Evolutionary conservation across 1,284 basidiomycete species (phyloP), one percentile per base, ranked within the genome.

Genomic region (Phenoliferia sp.): DNA sequence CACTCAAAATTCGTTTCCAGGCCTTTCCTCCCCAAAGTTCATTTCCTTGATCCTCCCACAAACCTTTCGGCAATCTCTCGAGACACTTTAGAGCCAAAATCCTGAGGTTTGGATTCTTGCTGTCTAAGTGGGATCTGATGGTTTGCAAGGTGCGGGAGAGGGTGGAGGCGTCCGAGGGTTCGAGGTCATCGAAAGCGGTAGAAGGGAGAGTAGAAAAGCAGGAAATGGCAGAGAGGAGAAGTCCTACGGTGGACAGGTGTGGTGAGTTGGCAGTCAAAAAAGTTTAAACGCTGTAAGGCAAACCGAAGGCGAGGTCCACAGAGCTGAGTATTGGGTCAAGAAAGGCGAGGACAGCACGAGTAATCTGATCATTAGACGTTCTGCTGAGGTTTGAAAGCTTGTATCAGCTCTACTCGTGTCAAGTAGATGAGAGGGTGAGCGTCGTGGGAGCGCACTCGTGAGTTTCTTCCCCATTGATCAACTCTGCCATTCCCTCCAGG

Each of bases 51-150:
- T 15, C n/a, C 22, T 22, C 34, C 57, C 57, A 59, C 1, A 59
- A 15, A 16, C 39, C 26, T 28, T 54, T 35, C 19, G 68, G 68
- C 1, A 69, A 29, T 1, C 50, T 32, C 0, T 55, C 29, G 26
- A 69, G 62, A 10, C 55, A 34, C 5, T 35, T 34, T 4, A 69
- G 57, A 12, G 56, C 65, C 36, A 64, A 59, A 3, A 64, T 6
- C 5, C 19, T 28, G 1, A 33, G 5, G 29, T 39, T 34, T 3
- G 61, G 28, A 15, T 61, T 36, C 34, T 29, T 5, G n/a, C 44
- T 31, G 19, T 35, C 31, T 34, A 55, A 35, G 12, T 59, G 34
- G 31, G 28, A 35, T 22, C 19, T 3, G 31, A 34, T n/a, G 16
- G 44, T 28, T 59, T 5, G 3, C 4, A 48, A 31, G 12, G 57